Conservation (phyloP, 345 rosid species). For the Zanthoxylum bungeanum region DNA sequence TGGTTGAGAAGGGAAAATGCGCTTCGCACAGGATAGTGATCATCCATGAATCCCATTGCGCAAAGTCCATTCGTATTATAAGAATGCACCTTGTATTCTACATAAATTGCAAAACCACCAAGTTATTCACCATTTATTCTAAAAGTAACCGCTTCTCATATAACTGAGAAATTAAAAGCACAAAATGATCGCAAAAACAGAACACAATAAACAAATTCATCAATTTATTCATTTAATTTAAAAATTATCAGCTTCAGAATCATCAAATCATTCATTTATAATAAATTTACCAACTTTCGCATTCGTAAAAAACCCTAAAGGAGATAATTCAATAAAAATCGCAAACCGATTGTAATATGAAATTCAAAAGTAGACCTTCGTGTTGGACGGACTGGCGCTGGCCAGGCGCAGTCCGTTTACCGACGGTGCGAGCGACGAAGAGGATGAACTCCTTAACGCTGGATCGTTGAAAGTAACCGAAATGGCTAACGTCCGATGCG, state of each 20-base stretch:
- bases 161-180: not conserved
- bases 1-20: slow-evolving; percentile 86
- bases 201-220: not conserved
- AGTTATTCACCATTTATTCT: too few species aligned
- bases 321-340: not conserved
- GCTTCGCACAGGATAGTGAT: slow-evolving; percentile 91
- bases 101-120: not conserved
- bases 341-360: not conserved
- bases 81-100: slow-evolving; percentile 93
- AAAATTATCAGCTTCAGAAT: not conserved
- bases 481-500: slow-evolving; percentile 79
- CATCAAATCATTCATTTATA: not conserved
- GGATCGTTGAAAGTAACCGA: slow-evolving; percentile 86
- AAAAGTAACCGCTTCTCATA: not conserved
- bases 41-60: slow-evolving; percentile 90
- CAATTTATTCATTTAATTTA: not conserved
- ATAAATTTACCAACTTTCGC: not conserved
- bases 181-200: not conserved
- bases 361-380: slow-evolving; percentile 48
- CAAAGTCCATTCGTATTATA: slow-evolving; percentile 90
- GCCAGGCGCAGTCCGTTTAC: slow-evolving; percentile 76
- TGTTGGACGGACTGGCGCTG: slow-evolving; percentile 95
- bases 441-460: slow-evolving; percentile 83
- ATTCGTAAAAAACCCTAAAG: not conserved
- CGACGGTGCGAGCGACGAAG: slow-evolving; percentile 92